Conservation (phyloP, 139 green algal species). For the Dunaliella sp. region DNA sequence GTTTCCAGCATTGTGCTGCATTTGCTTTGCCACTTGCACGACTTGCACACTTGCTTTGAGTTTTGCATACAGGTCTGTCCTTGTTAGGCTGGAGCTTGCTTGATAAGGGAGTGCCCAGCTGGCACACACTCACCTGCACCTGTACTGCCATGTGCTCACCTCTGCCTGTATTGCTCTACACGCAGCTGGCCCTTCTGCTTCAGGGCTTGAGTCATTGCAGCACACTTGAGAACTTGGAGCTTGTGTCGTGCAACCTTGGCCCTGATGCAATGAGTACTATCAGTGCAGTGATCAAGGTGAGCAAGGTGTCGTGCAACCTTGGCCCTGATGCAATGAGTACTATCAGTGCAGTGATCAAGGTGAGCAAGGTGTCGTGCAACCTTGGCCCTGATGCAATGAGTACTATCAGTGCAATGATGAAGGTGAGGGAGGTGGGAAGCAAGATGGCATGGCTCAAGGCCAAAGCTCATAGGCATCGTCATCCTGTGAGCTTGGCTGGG, state of each 20-base stretch:
- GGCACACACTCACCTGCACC: too few species aligned
- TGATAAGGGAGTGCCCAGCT: too few species aligned
- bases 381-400: conserved; percentile 10
- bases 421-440: conserved; percentile 9
- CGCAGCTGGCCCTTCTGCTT: conserved; percentile 3
- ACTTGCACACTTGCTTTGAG: too few species aligned
- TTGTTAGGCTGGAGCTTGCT: too few species aligned
- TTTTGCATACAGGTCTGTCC: too few species aligned
- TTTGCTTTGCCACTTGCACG: too few species aligned
- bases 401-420: conserved; percentile 17
- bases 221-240: conserved; percentile 40
- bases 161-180: neutral
- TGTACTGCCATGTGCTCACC: neutral
- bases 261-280: conserved; percentile 9
- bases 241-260: conserved; percentile 28
- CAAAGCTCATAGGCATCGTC: neutral
- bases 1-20: too few species aligned
- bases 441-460: neutral
- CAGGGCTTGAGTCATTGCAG: conserved; percentile 21
- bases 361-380: conserved; percentile 15
- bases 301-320: conserved; percentile 17
- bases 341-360: conserved; percentile 29
- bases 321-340: neutral
- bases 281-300: conserved; percentile 28
- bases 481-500: neutral